Evolutionary conservation across 352 stramenopile species (phyloP).

Genomic region (Hyaloperonospora brassicae): DNA sequence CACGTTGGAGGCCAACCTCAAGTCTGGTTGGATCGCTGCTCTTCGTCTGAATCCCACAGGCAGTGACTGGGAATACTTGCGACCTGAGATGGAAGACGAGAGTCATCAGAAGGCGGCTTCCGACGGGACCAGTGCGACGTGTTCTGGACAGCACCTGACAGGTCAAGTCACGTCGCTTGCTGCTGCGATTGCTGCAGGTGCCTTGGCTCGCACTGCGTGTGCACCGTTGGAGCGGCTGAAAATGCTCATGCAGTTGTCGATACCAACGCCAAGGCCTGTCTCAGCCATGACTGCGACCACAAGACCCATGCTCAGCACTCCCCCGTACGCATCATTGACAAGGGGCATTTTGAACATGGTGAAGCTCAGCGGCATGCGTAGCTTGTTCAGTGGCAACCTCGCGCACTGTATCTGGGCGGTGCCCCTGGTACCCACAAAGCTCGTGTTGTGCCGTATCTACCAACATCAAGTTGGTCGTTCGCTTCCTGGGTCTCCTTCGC

Average conservation of each 20-base stretch:
- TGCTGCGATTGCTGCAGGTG: conserved; percentile 59
- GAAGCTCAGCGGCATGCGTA: conserved; percentile 44
- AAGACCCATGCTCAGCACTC: conserved; percentile 5
- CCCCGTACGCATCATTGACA: conserved; percentile 40
- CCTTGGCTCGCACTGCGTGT: conserved; percentile 49
- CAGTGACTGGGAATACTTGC: conserved; percentile 48
- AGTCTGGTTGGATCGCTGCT: conserved; percentile 66
- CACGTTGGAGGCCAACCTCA: conserved; percentile 65
- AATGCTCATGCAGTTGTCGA: conserved; percentile 65
- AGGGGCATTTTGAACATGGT: conserved; percentile 65
- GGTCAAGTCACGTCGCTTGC: conserved; percentile 44
- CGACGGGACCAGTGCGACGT: conserved; percentile 19
- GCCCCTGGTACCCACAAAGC: conserved; percentile 74
- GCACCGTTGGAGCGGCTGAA: conserved; percentile 77
- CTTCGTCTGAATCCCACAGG: conserved; percentile 62
- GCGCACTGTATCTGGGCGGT: conserved; percentile 75
- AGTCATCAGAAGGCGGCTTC: conserved; percentile 10
- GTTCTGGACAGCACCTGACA: conserved; percentile 19
- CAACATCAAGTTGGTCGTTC: conserved; percentile 39
- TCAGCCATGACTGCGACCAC: conserved; percentile 2
- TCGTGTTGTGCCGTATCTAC: conserved; percentile 66
- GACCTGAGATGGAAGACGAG: conserved; percentile 26
- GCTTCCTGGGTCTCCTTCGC: conserved; percentile 12
- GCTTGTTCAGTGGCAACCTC: conserved; percentile 74
- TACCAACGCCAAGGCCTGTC: conserved; percentile 19